These are phyloP conservation scores for Candida germanica DNA, from an alignment of 805 yeast species.

Conservation along the genomic window DNA sequence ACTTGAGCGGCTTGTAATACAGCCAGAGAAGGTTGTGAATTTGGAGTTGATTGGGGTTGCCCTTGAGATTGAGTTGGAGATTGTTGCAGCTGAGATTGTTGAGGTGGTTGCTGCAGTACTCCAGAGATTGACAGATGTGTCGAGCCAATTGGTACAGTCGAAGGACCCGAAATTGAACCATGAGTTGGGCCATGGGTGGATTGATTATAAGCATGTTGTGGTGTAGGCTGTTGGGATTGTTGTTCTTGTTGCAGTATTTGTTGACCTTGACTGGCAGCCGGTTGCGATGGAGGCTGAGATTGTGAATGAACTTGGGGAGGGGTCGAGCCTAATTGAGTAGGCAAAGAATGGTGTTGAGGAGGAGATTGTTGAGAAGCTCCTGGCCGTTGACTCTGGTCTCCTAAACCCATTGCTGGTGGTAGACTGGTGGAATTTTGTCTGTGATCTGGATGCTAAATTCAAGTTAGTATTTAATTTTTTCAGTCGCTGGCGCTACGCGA, in stretches of 20 bases:
- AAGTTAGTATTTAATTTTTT: constrained; percentile 10
- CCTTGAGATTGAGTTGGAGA: constrained; percentile 3
- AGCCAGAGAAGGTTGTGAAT: constrained; percentile 5
- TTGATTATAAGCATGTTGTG: too few relatives aligned
- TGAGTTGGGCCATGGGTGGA: too few relatives aligned
- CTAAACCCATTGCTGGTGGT: constrained; percentile 10
- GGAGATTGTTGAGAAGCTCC: constrained; percentile 3
- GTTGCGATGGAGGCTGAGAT: constrained; percentile 18
- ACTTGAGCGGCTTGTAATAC: constrained; percentile 18
- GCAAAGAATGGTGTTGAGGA: constrained; percentile 27
- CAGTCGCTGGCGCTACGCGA: constrained; percentile 10
- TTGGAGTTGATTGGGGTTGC: background rate
- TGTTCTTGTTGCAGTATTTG: too few relatives aligned
- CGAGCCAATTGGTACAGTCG: too few relatives aligned
- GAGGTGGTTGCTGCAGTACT: too few relatives aligned
- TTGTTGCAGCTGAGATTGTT: constrained; percentile 5
- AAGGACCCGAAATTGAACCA: too few relatives aligned
- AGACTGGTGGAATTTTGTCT: constrained; percentile 9
- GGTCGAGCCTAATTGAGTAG: too few relatives aligned
- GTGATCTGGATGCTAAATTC: constrained; percentile 9
- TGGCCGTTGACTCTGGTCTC: constrained; percentile 8
- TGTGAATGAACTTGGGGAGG: too few relatives aligned
- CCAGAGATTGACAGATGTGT: too few relatives aligned
- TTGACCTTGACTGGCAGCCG: too few relatives aligned
- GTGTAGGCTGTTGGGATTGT: too few relatives aligned